Conservation (phyloP, 495 filamentous ascomycete species). For the Xylaria venustula region DNA sequence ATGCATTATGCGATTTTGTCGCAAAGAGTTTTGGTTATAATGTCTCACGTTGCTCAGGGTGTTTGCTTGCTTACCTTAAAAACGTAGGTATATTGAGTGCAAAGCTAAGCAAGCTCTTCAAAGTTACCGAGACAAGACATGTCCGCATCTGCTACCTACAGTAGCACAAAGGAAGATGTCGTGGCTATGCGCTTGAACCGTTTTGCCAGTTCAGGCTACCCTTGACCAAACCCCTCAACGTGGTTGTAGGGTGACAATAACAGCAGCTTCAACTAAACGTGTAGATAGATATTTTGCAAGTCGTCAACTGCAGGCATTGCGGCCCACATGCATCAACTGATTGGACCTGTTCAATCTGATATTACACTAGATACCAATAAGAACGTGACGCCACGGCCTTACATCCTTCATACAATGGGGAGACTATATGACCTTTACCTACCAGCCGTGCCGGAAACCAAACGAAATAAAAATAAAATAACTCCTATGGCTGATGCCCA, state of each 20-base stretch:
- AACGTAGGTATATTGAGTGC: too few relatives aligned
- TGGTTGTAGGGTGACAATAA: neutral
- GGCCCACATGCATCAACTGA: neutral
- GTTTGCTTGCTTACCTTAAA: too few relatives aligned
- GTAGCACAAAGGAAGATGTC: too few relatives aligned
- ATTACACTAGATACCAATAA: neutral
- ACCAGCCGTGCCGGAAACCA: neutral
- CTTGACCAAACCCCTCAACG: too few relatives aligned
- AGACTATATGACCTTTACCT: neutral
- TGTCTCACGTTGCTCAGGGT: too few relatives aligned
- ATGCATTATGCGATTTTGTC: too few relatives aligned
- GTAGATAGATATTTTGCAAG: neutral
- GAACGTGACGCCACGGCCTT: neutral
- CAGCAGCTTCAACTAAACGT: neutral
- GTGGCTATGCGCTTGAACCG: neutral
- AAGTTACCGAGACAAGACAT: too few relatives aligned
- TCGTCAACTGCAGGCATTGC: neutral
- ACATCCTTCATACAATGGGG: neutral
- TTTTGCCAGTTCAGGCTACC: neutral
- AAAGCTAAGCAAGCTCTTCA: too few relatives aligned
- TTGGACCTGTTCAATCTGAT: slow-evolving; percentile 3
- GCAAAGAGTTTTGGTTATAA: too few relatives aligned
- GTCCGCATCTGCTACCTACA: too few relatives aligned
- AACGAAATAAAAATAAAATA: too few relatives aligned
- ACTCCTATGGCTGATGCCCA: slow-evolving; percentile 22